These are phyloP conservation scores for Agaricus blazei DNA, from an alignment of 768 basidiomycete genomes.

Conservation along the genomic window DNA sequence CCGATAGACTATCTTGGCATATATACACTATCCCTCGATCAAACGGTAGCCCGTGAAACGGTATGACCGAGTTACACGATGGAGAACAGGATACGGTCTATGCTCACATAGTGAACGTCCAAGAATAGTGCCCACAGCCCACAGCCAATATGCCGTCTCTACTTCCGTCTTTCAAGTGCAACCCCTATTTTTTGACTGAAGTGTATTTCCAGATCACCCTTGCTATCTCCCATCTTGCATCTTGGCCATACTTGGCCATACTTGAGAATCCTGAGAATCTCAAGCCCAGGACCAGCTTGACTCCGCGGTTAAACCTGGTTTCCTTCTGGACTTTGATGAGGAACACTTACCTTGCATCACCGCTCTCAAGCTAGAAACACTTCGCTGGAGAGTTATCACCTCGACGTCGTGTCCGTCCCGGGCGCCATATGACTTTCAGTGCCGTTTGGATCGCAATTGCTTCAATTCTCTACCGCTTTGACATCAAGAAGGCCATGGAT, in stretches of 20 bases:
- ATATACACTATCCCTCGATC: too few species aligned
- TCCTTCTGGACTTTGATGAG: conserved; percentile 27
- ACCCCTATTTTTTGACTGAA: too few species aligned
- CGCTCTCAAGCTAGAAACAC: conserved; percentile 24
- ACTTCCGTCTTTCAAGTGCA: too few species aligned
- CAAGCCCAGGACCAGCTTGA: conserved; percentile 32
- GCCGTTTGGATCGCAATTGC: conserved; percentile 20
- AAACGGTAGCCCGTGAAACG: too few species aligned
- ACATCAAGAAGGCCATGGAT: conserved; percentile 19
- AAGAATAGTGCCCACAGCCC: too few species aligned
- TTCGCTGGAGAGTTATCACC: conserved; percentile 22
- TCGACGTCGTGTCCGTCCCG: conserved; percentile 25
- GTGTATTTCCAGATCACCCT: conserved; percentile 2
- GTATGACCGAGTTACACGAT: too few species aligned
- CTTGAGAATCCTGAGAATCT: conserved; percentile 18
- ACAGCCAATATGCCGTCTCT: too few species aligned
- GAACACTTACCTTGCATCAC: conserved; percentile 24
- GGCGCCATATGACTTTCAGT: conserved; percentile 18
- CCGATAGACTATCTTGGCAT: too few species aligned
- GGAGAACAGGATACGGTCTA: too few species aligned
- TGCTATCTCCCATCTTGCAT: conserved; percentile 9
- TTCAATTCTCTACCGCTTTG: conserved; percentile 16
- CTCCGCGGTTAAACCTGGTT: conserved; percentile 21
- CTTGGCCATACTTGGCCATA: conserved; percentile 1
- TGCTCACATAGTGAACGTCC: too few species aligned